These are phyloP conservation scores for Urtica urens DNA, from an alignment of 306 rosid species.

Conservation along the genomic window DNA sequence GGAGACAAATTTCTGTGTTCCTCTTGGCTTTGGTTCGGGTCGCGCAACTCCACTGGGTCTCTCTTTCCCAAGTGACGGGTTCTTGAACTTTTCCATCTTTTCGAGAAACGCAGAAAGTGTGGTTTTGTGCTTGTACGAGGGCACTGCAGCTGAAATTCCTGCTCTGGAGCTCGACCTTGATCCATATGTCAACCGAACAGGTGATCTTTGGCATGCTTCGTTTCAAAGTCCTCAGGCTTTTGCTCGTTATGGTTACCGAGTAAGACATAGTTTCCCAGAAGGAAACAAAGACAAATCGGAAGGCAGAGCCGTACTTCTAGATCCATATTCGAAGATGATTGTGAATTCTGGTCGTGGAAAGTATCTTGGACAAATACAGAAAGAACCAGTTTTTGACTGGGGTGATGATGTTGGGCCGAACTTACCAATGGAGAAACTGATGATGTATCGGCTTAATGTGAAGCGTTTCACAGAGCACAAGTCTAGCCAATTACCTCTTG, in stretches of 20 bases:
- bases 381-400: conserved; percentile 74
- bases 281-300: conserved; percentile 15
- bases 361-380: conserved; percentile 45
- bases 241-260: conserved; percentile 67
- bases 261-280: conserved; percentile 24
- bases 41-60: conserved; percentile 58
- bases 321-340: conserved; percentile 73
- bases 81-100: conserved; percentile 59
- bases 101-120: conserved; percentile 60
- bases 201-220: conserved; percentile 79
- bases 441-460: conserved; percentile 63
- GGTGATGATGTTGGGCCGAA: conserved; percentile 34
- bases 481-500: conserved; percentile 50
- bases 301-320: conserved; percentile 36
- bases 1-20: conserved; percentile 61
- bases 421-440: conserved; percentile 51
- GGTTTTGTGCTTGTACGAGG: conserved; percentile 70
- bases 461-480: conserved; percentile 44
- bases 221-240: conserved; percentile 40
- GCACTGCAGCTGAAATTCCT: conserved; percentile 37
- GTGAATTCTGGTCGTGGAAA: conserved; percentile 24
- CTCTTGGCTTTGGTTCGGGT: conserved; percentile 63
- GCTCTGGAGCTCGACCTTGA: conserved; percentile 86
- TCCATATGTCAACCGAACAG: conserved; percentile 70
- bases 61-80: conserved; percentile 46